phyloP scores from a whole-genome alignment of 2,329 filamentous ascomycete species.

The Fusarium praegraminearum region DNA sequence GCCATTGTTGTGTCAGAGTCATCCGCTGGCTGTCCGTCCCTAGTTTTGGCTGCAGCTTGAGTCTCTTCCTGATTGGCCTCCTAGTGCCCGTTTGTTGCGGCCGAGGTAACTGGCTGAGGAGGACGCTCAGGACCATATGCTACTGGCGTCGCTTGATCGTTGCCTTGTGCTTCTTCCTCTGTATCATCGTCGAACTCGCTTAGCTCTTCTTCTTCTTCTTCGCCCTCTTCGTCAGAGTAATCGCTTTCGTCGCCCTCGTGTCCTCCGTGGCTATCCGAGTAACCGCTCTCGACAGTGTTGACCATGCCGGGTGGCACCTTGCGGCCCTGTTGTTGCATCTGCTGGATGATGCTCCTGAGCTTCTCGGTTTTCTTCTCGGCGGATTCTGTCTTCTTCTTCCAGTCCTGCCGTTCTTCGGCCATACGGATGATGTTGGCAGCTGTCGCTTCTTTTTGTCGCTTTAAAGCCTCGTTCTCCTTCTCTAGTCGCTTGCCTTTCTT shows the following conservation, averaged over 20 bases:
- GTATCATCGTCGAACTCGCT: conserved; percentile 75
- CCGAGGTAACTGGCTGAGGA: conserved; percentile 53
- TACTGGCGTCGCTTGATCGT: conserved; percentile 54
- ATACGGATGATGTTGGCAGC: conserved; percentile 96
- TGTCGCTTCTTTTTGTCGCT: conserved; percentile 91
- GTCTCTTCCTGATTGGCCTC: conserved; percentile 41
- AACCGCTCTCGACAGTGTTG: conserved; percentile 69
- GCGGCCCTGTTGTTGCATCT: conserved; percentile 94
- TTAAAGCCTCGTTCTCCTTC: conserved; percentile 93
- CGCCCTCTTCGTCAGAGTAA: conserved; percentile 72
- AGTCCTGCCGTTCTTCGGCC: conserved; percentile 91
- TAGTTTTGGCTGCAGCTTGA: conserved; percentile 27
- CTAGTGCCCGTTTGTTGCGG: conserved; percentile 61
- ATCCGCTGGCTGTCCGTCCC: neutral
- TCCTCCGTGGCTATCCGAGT: conserved; percentile 65
- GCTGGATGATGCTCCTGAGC: conserved; percentile 92
- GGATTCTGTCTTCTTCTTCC: conserved; percentile 73
- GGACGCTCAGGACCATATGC: conserved; percentile 64
- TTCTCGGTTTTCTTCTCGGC: conserved; percentile 84
- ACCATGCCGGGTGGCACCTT: conserved; percentile 75
- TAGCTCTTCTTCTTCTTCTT: conserved; percentile 68
- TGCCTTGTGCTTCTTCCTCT: conserved; percentile 61
- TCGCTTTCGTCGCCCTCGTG: conserved; percentile 70
- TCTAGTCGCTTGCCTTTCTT: conserved; percentile 98
- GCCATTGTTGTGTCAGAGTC: neutral